Conservation (phyloP, 139 green algal species). For the Raphidocelis subcapitata region DNA sequence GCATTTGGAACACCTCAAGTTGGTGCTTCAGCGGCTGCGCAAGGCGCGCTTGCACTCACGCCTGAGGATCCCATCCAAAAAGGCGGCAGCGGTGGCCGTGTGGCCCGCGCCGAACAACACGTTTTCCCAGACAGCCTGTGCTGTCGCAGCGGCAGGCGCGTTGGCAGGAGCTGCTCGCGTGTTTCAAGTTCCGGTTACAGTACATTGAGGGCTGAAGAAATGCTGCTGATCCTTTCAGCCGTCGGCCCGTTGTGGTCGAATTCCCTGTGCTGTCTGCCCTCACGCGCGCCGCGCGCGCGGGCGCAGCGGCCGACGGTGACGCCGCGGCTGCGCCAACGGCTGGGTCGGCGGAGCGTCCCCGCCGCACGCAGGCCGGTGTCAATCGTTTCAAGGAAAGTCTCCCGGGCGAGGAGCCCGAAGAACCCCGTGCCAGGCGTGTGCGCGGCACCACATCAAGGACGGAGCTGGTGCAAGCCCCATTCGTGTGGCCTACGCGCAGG, state of each 20-base stretch:
- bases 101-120: constrained; percentile 24
- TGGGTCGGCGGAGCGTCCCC: too few relatives aligned
- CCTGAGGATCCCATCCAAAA: constrained; percentile 24
- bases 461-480: too few relatives aligned
- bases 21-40: constrained; percentile 31
- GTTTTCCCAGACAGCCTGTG: neutral
- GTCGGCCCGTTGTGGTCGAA: constrained; percentile 4
- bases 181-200: too few relatives aligned
- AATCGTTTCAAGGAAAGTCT: too few relatives aligned
- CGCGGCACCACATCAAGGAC: too few relatives aligned
- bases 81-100: constrained; percentile 15
- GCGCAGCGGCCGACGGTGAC: too few relatives aligned
- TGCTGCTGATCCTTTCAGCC: constrained; percentile 1
- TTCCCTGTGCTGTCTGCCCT: neutral
- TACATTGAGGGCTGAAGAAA: constrained; percentile 11
- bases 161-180: neutral
- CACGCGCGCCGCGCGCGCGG: neutral
- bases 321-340: too few relatives aligned
- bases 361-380: too few relatives aligned
- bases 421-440: too few relatives aligned
- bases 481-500: too few relatives aligned
- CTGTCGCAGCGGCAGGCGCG: constrained; percentile 10
- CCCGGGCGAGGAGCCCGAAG: too few relatives aligned
- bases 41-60: constrained; percentile 34
- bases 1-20: constrained; percentile 27